Percentiles rank a stretch among this genome's conserved stretches.
These are phyloP conservation scores for Carex parvula DNA, from an alignment of 176 grass and related monocot genomes.

Conservation along the genomic window DNA sequence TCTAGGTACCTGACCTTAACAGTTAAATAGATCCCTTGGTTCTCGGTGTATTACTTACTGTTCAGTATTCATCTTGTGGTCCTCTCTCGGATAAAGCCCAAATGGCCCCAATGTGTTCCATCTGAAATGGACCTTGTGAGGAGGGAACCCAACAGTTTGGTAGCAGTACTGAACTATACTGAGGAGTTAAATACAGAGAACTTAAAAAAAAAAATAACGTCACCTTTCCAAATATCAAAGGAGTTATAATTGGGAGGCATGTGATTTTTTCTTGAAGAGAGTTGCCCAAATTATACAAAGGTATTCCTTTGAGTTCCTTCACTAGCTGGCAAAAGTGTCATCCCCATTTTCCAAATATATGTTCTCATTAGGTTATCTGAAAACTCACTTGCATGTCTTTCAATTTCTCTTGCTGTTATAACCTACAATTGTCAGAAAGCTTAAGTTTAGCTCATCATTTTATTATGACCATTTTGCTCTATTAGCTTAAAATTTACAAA, in stretches of 20 bases:
- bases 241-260: conserved; percentile 40
- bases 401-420: conserved; percentile 55
- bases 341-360: conserved; percentile 63
- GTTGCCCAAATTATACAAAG: conserved; percentile 42
- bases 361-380: conserved; percentile 51
- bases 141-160: background rate
- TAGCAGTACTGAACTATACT: background rate
- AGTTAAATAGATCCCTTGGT: background rate
- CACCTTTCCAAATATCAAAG: conserved; percentile 71
- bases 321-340: conserved; percentile 51
- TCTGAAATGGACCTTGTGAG: background rate
- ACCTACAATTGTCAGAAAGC: conserved; percentile 42
- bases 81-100: background rate
- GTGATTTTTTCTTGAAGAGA: conserved; percentile 42
- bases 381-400: conserved; percentile 40
- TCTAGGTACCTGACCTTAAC: background rate
- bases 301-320: conserved; percentile 47
- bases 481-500: background rate
- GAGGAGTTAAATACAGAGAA: background rate
- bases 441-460: background rate
- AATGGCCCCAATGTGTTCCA: background rate
- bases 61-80: background rate
- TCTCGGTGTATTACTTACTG: background rate
- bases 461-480: background rate
- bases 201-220: background rate